Evolutionary conservation across 2,329 filamentous ascomycete species (phyloP), one percentile per base, ranked within the genome.

Genomic region (Colletotrichum noveboracense): DNA sequence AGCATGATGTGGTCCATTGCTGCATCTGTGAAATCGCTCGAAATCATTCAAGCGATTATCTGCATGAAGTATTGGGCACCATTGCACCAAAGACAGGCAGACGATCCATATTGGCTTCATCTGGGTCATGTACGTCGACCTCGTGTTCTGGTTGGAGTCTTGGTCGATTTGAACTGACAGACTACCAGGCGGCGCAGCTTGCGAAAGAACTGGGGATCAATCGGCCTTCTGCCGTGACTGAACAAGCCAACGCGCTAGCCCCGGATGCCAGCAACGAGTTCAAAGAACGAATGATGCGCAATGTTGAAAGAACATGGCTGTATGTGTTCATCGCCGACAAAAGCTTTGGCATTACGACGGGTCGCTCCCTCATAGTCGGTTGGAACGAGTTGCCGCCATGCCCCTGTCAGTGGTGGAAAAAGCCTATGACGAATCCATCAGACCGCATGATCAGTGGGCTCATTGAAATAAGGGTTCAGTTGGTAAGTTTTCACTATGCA

Each of bases 1-100:
- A 79, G 79, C 72, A 77, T 81, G 70, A 78, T 78, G 48, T 81
- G 80, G 80, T 78, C 78, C 14, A 80, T 81, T 48, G 79, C 79
- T 30, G 71, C 77, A 12, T 79, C 78, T 32, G 79, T 81, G 62
- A 81, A 78, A 64, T 78, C 77, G 13, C 68, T 80, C 32, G 79
- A 80, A 76, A 78, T 76, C 30, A 76, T 80, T 38, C 80, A 81
- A 75, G 75, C 76, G 26, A 81, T 81, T 26, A 73, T 81, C 28
- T 69, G 76, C 38, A 76, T 79, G 76, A 77, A 79, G 34, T 80
- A 80, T 69, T 80, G 79, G 79, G 78, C 79, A 6, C 79, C 79
- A 4, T 38, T 78, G 24, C 72, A 76, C 65, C 71, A 76, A 52
- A 71, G 64, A 12, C 79, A 78, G 55, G 71, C 76, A 2, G 79